Base-by-base conservation (phyloP, 129 eudicot species). In the Flaveria linearis region DNA sequence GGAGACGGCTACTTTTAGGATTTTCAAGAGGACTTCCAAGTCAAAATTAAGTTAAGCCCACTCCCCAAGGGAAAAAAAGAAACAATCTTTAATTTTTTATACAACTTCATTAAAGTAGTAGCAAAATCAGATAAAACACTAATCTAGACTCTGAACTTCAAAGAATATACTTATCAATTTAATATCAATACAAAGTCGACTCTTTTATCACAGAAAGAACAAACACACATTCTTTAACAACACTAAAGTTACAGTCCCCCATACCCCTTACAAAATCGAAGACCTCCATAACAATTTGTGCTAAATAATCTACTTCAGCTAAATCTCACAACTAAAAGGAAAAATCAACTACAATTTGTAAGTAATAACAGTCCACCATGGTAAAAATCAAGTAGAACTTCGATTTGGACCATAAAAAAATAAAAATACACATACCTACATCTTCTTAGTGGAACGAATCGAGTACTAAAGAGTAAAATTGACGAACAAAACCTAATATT, bases 21-120 rank as follows among this genome's bases (percentile, higher is more conserved):
- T 26, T 78, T 70, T 78, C 15, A 23, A 47, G 0, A 36, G 45
- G 82, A 71, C 72, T 22, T 33, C 49, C 2, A 20, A 61, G 82
- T 78, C 76, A 69, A 69, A 57, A 78, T 33, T 71, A 79, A 58
- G 73, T 79, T 41, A 17, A 60, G 3, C 51, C 10, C 22, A n/a
- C 11, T 16, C 17, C 71, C 71, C 61, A 42, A 71, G 33, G 33
- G 14, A 8, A 47, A 28, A 75, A 28, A 50, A 17, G 18, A 51
- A 65, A 20, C n/a, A 8, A 33, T 17, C 76, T 47, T 52, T 46
- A 9, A 20, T 17, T 17, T 65, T 47, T 52, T 46, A 9, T 23
- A 47, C 39, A 1, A 11, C 50, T 9, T 45, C 12, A 45, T 45
- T 45, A 45, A 49, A 49, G n/a, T 49, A 11, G 14, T 14, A 49